Base-by-base conservation (phyloP, 2,329 filamentous ascomycete species). In the Fusarium mangiferae region DNA sequence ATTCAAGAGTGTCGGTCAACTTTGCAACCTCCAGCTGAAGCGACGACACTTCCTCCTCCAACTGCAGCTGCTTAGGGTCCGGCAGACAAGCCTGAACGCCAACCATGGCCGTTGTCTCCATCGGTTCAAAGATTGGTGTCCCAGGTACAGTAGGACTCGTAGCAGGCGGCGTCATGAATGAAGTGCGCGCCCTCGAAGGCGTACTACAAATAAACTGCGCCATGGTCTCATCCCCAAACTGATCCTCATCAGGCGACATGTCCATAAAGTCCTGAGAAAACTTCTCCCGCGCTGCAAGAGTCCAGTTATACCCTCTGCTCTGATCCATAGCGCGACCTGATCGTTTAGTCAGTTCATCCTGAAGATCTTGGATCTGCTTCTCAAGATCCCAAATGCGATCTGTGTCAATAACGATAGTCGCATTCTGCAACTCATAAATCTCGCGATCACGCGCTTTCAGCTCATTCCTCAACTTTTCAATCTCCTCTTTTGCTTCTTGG, bases 151-250 rank as follows among this genome's bases (percentile, higher is more conserved):
- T 73, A 2, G 87, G 86, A 46, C 88, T 90, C 1, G 89, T 90
- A 6, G 85, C 84, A 3, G 89, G 89, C 0, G 89, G 89, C 1
- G 88, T 89, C 9, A 86, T 85, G 70, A 90, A 89, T 0, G 87
- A 89, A n/a, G 80, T 77, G 49, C 81, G 78, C 46, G 80, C 78
- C 22, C 81, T 77, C 5, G 84, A 84, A 0, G 88, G 88, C 7
- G 88, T 90, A 77, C 88, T 87, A 74, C 85, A 86, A 13, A 83
- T 80, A 5, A 89, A 75, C 36, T 90, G 86, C 0, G 84, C 85
- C 79, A 88, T 83, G 0, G 87, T 87, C 6, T 80, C 77, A n/a
- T 89, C 85, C 13, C 86, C 86, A 77, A 89, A 89, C 33, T 83
- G 78, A 15, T 83, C 82, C 14, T 81, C 80, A 14, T 84, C 83